Conservation (phyloP, 257 asterid genomes). For the Linaria vulgaris region DNA sequence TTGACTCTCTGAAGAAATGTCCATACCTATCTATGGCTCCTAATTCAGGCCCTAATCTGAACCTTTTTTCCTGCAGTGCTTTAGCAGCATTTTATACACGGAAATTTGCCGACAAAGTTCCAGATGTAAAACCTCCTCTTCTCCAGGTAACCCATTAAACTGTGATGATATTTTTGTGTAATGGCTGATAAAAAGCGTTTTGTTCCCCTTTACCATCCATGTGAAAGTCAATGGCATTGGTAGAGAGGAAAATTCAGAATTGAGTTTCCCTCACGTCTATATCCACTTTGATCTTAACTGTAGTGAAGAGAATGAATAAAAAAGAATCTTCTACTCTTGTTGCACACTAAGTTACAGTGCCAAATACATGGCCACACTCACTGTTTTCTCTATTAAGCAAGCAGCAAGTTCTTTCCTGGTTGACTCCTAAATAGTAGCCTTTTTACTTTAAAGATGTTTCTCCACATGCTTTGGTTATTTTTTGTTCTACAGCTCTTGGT, state of each 20-base stretch:
- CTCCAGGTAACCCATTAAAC: slow-evolving; percentile 69
- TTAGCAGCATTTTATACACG: slow-evolving; percentile 91
- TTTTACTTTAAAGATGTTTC: slow-evolving; percentile 8
- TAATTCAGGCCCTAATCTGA: slow-evolving; percentile 23
- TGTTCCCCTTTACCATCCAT: background rate
- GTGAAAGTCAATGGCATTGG: slow-evolving; percentile 5
- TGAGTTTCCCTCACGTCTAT: slow-evolving; percentile 7
- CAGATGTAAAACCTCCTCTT: slow-evolving; percentile 76
- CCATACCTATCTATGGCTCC: slow-evolving; percentile 14
- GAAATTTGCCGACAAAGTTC: slow-evolving; percentile 69
- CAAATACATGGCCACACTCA: background rate
- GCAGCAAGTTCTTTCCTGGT: background rate
- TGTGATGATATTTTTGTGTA: slow-evolving; percentile 15
- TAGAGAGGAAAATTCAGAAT: background rate
- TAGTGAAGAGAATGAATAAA: slow-evolving; percentile 1
- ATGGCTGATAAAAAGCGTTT: slow-evolving; percentile 12
- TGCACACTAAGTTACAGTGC: slow-evolving; percentile 10
- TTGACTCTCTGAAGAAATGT: slow-evolving; percentile 23
- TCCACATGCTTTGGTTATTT: slow-evolving; percentile 16
- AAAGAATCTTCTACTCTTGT: background rate
- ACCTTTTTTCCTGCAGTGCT: slow-evolving; percentile 61
- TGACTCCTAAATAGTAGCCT: slow-evolving; percentile 7
- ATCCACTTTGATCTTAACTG: slow-evolving; percentile 15
- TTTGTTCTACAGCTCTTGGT: slow-evolving; percentile 69
- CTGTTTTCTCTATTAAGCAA: slow-evolving; percentile 3